These are phyloP conservation scores for Geranium incanum DNA, from an alignment of 441 rosid genomes.

Conservation along the genomic window DNA sequence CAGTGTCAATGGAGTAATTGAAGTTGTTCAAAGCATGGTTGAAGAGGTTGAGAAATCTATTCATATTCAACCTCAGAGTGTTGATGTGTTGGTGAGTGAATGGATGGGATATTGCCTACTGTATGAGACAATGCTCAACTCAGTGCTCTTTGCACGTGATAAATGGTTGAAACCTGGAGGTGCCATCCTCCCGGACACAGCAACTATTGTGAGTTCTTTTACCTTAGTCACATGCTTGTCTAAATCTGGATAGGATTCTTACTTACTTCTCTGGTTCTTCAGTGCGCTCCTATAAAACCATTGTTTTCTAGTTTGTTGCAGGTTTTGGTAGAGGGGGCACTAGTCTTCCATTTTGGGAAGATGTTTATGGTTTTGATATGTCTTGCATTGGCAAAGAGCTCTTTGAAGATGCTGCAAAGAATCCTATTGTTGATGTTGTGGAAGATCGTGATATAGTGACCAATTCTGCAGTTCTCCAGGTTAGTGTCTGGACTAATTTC, in stretches of 20 bases:
- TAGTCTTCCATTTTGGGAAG: conserved; percentile 86
- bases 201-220: conserved; percentile 59
- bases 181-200: conserved; percentile 91
- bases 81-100: conserved; percentile 80
- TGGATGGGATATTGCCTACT: conserved; percentile 99
- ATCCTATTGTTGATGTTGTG: conserved; percentile 68
- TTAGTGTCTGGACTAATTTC: conserved; percentile 24
- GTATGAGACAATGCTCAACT: conserved; percentile 85
- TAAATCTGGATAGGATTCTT: conserved; percentile 8
- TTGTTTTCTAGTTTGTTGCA: conserved; percentile 51
- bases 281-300: background rate
- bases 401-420: conserved; percentile 52
- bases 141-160: conserved; percentile 89
- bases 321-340: conserved; percentile 91
- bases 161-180: conserved; percentile 96
- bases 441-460: conserved; percentile 60
- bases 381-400: conserved; percentile 73
- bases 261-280: conserved; percentile 2
- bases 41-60: conserved; percentile 60
- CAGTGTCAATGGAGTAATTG: conserved; percentile 41
- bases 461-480: conserved; percentile 54
- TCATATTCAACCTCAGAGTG: conserved; percentile 63
- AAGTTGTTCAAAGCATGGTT: conserved; percentile 80
- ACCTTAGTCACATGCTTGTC: conserved; percentile 8
- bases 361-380: conserved; percentile 83